Conservation (phyloP, 2,329 filamentous ascomycete species). For the Fusarium verticillioides region DNA sequence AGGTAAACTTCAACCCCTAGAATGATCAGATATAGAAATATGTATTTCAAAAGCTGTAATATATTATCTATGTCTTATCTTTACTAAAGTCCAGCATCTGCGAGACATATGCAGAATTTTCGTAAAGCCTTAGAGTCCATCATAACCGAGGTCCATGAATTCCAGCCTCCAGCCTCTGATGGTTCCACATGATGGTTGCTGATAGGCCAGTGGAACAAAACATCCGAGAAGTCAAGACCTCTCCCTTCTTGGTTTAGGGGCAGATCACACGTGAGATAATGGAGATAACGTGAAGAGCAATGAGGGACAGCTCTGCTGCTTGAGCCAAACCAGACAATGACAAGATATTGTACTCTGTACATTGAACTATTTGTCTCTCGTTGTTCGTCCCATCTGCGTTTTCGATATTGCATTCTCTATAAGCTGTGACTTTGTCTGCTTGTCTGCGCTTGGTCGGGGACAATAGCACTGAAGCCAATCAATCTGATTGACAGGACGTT, state of each 20-base stretch:
- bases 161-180: too few relatives aligned
- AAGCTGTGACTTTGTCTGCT: background rate
- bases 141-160: background rate
- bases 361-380: accelerated
- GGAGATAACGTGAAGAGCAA: accelerated
- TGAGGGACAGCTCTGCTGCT: accelerated
- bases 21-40: too few relatives aligned
- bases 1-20: too few relatives aligned
- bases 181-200: too few relatives aligned
- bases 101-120: background rate
- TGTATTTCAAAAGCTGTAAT: too few relatives aligned
- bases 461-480: too few relatives aligned
- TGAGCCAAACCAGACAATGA: too few relatives aligned
- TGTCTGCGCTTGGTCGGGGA: background rate
- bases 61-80: too few relatives aligned
- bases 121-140: accelerated
- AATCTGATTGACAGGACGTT: too few relatives aligned
- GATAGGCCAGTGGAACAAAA: background rate
- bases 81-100: background rate
- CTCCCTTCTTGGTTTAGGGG: background rate
- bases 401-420: accelerated
- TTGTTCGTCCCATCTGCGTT: accelerated
- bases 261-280: background rate
- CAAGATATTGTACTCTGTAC: too few relatives aligned
- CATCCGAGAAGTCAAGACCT: background rate